A percentile compares a stretch with the other conserved stretches of the same genome.
Conservation (phyloP, 306 rosid genomes). For the Ceratonia siliqua region DNA sequence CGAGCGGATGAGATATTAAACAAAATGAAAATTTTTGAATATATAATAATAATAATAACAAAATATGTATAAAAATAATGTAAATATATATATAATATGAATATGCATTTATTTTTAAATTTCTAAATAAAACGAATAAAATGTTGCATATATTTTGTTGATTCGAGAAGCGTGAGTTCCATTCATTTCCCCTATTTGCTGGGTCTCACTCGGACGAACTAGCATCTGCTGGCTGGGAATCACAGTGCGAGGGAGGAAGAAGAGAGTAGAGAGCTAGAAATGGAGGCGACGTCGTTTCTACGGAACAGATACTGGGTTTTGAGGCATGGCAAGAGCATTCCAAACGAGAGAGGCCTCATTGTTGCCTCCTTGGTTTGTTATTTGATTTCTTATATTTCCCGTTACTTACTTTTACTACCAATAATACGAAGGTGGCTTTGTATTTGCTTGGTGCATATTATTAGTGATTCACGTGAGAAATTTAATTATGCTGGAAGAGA, state of each 20-base stretch:
- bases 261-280: neutral
- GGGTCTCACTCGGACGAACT: neutral
- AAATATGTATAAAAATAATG: too few species aligned
- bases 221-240: neutral
- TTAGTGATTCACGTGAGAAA: neutral
- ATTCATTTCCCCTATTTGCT: neutral
- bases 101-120: too few species aligned
- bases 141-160: too few species aligned
- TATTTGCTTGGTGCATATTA: neutral
- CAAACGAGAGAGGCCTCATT: constrained; percentile 75
- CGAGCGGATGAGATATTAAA: too few species aligned
- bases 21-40: too few species aligned
- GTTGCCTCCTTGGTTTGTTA: constrained; percentile 71
- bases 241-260: neutral
- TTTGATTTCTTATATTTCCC: neutral
- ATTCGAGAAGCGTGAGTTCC: too few species aligned
- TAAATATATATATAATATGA: too few species aligned
- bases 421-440: neutral
- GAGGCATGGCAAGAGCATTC: constrained; percentile 94
- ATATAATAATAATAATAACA: too few species aligned
- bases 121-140: too few species aligned
- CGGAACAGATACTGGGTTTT: constrained; percentile 73
- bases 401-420: neutral
- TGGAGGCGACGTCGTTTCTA: constrained; percentile 46
- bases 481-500: neutral